Evolutionary conservation across 2,329 filamentous ascomycete genomes (phyloP).

Genomic region (Diaporthe humulicola): DNA sequence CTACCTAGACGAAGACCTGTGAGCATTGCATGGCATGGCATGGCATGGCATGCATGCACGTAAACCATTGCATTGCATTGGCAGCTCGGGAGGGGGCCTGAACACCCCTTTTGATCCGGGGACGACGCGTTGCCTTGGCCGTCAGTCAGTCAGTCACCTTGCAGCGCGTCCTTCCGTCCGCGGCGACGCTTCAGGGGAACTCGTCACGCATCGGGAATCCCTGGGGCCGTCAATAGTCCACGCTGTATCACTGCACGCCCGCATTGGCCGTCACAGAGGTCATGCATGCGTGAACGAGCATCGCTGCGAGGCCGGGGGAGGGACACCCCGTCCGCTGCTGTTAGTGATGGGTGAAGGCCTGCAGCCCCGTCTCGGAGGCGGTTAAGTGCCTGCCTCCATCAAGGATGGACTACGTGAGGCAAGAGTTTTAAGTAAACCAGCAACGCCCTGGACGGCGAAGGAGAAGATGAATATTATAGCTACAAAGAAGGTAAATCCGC

Average conservation of each 20-base stretch:
- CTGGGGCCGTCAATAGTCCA: background rate
- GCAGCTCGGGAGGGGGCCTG: background rate
- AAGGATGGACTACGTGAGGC: background rate
- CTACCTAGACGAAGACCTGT: background rate
- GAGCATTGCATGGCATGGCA: background rate
- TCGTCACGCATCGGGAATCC: background rate
- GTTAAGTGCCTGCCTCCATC: background rate
- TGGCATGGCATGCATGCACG: background rate
- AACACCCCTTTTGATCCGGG: background rate
- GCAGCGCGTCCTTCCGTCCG: background rate
- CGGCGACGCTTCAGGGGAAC: background rate
- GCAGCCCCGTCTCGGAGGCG: background rate
- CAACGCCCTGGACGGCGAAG: constrained; percentile 8
- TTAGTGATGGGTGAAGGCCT: background rate
- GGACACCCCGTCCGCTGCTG: background rate
- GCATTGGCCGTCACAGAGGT: background rate
- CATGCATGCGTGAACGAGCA: background rate
- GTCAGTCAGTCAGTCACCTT: no score
- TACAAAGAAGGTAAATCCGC: constrained; percentile 18
- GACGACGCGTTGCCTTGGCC: background rate
- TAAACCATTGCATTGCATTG: background rate
- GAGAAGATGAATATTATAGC: constrained; percentile 28
- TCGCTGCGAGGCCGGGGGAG: background rate
- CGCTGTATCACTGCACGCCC: background rate
- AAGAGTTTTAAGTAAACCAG: background rate